Evolutionary conservation across 192 early-diverging fungal species (phyloP).

Genomic region (Pilobolus umbonatus): DNA sequence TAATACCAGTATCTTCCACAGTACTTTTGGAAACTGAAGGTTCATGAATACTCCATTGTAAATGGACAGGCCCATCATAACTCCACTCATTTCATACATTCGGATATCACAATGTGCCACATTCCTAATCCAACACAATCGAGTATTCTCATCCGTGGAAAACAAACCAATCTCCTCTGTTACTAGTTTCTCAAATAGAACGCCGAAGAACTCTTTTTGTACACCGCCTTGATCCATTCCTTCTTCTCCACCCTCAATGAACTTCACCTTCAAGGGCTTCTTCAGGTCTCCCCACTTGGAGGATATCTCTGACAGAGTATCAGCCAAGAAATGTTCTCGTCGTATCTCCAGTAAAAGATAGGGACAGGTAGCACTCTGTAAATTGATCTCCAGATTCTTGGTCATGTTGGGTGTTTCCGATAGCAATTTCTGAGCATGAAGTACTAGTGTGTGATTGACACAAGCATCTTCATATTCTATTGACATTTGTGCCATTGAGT

Average conservation of each 20-base stretch:
- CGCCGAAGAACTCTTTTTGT: conserved; percentile 92
- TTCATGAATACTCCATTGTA: conserved; percentile 82
- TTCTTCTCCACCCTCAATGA: conserved; percentile 85
- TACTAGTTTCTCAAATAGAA: conserved; percentile 69
- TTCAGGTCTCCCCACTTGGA: conserved; percentile 62
- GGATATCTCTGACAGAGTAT: conserved; percentile 69
- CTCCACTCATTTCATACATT: conserved; percentile 81
- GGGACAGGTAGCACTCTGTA: conserved; percentile 62
- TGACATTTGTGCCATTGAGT: conserved; percentile 74
- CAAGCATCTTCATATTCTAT: conserved; percentile 77
- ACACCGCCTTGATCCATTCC: conserved; percentile 96
- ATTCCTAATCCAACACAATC: conserved; percentile 73
- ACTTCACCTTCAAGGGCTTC: conserved; percentile 80
- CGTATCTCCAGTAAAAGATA: conserved; percentile 78
- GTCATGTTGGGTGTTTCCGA: conserved; percentile 43
- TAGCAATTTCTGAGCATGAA: conserved; percentile 68
- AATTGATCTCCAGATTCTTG: conserved; percentile 48
- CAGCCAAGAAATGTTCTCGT: conserved; percentile 63
- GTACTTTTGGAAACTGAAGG: conserved; percentile 63
- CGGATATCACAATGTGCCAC: conserved; percentile 20
- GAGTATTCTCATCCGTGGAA: conserved; percentile 51
- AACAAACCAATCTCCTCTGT: conserved; percentile 76
- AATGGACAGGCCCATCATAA: conserved; percentile 86
- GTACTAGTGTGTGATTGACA: conserved; percentile 73
- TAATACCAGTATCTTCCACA: conserved; percentile 56